Evolutionary conservation across 495 filamentous ascomycete genomes (phyloP).

Genomic region (Aspergillus bridgeri): DNA sequence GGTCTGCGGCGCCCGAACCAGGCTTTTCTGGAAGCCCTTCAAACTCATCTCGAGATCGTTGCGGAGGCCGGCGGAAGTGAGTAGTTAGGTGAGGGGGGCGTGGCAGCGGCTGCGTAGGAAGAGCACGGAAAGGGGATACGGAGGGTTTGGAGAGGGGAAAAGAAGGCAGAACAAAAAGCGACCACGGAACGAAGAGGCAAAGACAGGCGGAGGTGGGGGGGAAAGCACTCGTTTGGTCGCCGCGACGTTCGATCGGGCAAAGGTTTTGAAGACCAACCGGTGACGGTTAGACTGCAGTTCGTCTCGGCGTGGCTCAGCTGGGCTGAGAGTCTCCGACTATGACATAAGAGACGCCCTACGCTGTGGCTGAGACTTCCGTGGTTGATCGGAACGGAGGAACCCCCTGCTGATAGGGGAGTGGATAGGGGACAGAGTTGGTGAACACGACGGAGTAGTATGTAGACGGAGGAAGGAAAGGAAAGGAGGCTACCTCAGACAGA

Average conservation of each 20-base stretch:
- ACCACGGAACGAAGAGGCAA: not conserved
- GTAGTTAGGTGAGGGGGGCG: not conserved
- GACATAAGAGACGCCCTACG: slow-evolving; percentile 31
- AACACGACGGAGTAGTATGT: no score
- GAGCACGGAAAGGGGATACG: slow-evolving; percentile 3
- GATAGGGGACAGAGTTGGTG: not conserved
- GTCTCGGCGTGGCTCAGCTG: slow-evolving; percentile 24
- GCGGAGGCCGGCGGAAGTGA: slow-evolving; percentile 3
- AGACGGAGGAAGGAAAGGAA: no score
- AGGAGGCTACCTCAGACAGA: no score
- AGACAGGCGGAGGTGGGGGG: slow-evolving; percentile 10
- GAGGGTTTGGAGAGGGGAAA: not conserved
- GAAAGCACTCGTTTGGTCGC: slow-evolving; percentile 9
- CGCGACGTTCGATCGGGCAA: not conserved
- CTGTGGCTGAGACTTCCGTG: not conserved
- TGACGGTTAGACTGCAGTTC: slow-evolving; percentile 24
- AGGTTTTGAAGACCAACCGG: slow-evolving; percentile 11
- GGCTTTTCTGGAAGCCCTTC: slow-evolving; percentile 89
- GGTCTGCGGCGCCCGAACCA: slow-evolving; percentile 83
- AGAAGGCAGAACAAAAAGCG: not conserved
- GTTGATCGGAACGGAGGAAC: not conserved
- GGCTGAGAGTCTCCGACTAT: no score
- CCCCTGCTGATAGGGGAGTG: not conserved
- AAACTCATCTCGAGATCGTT: slow-evolving; percentile 71
- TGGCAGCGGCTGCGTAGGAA: not conserved